Evolutionary conservation across 176 grass and related monocot species (phyloP), one percentile per base, ranked within the genome.

Genomic region (Areca catechu): DNA sequence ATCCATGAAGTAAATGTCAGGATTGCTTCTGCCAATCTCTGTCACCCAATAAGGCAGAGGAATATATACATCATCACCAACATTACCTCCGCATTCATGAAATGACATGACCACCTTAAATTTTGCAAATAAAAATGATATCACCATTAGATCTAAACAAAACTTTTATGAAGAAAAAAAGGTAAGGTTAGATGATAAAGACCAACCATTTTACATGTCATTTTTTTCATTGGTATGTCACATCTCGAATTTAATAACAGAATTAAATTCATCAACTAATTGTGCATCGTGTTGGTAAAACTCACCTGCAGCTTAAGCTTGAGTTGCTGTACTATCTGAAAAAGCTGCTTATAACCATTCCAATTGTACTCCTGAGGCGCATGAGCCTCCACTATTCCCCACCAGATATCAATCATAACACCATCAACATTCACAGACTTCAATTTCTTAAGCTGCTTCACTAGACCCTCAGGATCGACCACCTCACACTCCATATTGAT

Each of bases 331-430:
- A 90, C 72, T 61, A 88, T 82, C 37, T 72, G 74, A 67, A 96
- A 96, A n/a, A 96, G 77, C 4, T 69, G 71, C 37, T 74, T 74
- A 72, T 96, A 96, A 0, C 86, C 86, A 0, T 75, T 73, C 92
- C 92, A 90, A 62, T 90, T 82, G 53, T 96, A 96, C 67, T 87
- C 56, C 61, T 73, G 80, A 5, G 83, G 86, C 5, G 15, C 29
- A 71, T 75, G 53, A 1, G 83, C 56, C 68, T 96, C 92, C 16
- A 96, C 86, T 24, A 80, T 85, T 16, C 91, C 91, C 92, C 92
- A 96, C 83, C 83, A 96, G 74, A 86, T 90, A 53, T 96, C 86
- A 4, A 96, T 80, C 86, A 87, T 96, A 22, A 96, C 91, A 3
- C 91, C 86, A 18, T 96, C 86, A 1, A 96, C 86, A 5, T 76